Conservation (phyloP, 306 rosid genomes). For the Alnus rubra region DNA sequence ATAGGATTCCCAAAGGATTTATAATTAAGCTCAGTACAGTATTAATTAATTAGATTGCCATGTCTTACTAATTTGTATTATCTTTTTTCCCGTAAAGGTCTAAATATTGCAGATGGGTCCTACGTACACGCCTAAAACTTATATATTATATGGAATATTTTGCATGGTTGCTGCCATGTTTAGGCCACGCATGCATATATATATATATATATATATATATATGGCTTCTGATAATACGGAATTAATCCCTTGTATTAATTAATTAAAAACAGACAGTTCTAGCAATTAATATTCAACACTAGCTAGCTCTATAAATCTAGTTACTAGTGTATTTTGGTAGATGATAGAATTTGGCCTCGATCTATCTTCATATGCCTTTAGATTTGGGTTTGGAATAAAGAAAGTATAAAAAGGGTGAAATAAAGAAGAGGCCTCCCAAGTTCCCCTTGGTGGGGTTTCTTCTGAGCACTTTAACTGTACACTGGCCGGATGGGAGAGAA, state of each 20-base stretch:
- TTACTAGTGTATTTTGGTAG: slow-evolving; percentile 1
- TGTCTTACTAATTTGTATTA: neutral
- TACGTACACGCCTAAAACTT: slow-evolving; percentile 36
- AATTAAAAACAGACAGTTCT: slow-evolving; percentile 31
- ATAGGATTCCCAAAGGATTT: slow-evolving; percentile 56
- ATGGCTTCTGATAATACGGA: slow-evolving; percentile 42
- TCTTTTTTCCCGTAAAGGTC: slow-evolving; percentile 17
- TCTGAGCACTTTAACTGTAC: slow-evolving; percentile 53
- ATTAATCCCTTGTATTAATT: slow-evolving; percentile 1
- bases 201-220: too few relatives aligned
- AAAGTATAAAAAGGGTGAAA: slow-evolving; percentile 33
- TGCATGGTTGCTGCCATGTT: slow-evolving; percentile 45
- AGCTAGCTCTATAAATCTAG: slow-evolving; percentile 4
- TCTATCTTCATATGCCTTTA: slow-evolving; percentile 45
- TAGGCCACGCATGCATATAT: slow-evolving; percentile 32
- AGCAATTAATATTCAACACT: slow-evolving; percentile 19
- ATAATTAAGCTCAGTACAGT: slow-evolving; percentile 1
- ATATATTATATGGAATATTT: slow-evolving; percentile 8
- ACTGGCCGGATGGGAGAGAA: slow-evolving; percentile 44
- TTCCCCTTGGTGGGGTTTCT: slow-evolving; percentile 66
- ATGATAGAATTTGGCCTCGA: slow-evolving; percentile 19
- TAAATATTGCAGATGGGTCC: slow-evolving; percentile 45
- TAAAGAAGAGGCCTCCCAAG: slow-evolving; percentile 47
- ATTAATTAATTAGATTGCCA: neutral
- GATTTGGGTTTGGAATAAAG: slow-evolving; percentile 88